These are phyloP conservation scores for Crucibulum laeve DNA, from an alignment of 768 basidiomycete genomes.

Conservation along the genomic window DNA sequence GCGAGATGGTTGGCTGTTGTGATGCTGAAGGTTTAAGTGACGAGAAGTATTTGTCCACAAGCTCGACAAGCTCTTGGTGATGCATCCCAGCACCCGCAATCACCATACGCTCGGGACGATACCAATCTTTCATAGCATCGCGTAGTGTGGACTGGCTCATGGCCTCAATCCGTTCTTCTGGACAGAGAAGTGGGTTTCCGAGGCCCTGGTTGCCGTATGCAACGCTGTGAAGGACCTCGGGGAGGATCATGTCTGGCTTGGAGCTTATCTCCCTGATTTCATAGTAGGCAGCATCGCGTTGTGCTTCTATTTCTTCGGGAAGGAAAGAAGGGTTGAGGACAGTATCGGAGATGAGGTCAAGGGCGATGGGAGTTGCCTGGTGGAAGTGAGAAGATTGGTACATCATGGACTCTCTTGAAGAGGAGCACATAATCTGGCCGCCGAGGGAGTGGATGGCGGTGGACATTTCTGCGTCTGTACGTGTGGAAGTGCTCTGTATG, in stretches of 20 bases:
- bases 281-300: conserved; percentile 84
- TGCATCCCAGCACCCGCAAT: conserved; percentile 91
- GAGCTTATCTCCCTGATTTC: conserved; percentile 83
- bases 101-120: conserved; percentile 91
- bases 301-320: conserved; percentile 74
- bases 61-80: conserved; percentile 84
- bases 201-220: conserved; percentile 76
- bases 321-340: conserved; percentile 74
- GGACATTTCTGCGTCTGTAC: conserved; percentile 76
- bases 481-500: conserved; percentile 65
- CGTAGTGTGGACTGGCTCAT: conserved; percentile 63
- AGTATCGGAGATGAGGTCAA: conserved; percentile 91
- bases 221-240: conserved; percentile 83
- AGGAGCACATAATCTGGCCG: conserved; percentile 88
- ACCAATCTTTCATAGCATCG: conserved; percentile 75
- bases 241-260: conserved; percentile 92
- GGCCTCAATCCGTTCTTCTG: conserved; percentile 70
- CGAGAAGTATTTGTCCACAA: conserved; percentile 82
- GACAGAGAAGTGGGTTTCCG: conserved; percentile 90
- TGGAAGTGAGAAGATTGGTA: conserved; percentile 97
- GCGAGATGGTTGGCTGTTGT: conserved; percentile 18
- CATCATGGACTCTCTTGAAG: conserved; percentile 92
- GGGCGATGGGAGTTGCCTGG: conserved; percentile 70
- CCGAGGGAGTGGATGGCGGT: conserved; percentile 78
- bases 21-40: conserved; percentile 41